Base-by-base conservation (phyloP, 129 eudicot species). In the Solidago caesia region DNA sequence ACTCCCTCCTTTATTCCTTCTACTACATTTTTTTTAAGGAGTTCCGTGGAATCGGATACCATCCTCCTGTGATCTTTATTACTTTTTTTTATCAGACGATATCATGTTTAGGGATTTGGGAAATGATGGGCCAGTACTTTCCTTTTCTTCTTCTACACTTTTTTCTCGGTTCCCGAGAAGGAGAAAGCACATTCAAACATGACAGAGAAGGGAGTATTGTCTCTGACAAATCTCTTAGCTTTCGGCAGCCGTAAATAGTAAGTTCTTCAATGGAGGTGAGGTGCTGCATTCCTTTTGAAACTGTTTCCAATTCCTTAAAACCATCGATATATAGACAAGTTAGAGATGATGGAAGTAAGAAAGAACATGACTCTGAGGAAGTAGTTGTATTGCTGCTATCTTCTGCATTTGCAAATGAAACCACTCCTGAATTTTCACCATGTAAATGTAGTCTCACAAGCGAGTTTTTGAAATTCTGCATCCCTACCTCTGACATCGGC, bases 251-350 rank as follows among this genome's bases (percentile, higher is more conserved):
- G n/a, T n/a, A n/a, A 13, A 66, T 43, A 4, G 5, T 1, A 75
- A 75, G 79, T 4, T 13, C 5, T 42, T 75, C 57, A 66, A 75
- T 72, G 55, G 16, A 64, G 26, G 72, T 75, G 72, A 75, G 79
- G 55, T 75, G 79, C 15, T 75, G 51, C 63, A 75, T 10, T 10
- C 63, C 79, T 29, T 15, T 55, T 11, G 27, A 33, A 75, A 75
- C 9, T n/a, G 72, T 64, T 75, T 75, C 64, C 46, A 75, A 5
- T 5, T 64, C 79, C 21, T 26, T 16, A 51, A 64, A 75, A 33
- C 42, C 3, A 75, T 10, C 2, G 2, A 1, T 29, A 29, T 8
- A 74, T 48, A 15, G 3, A 15, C n/a, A n/a, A 9, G 53, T 75
- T 52, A 75, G 52, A 64, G 64, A 49, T 64, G 72, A 14, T 7